Conservation (phyloP, 352 stramenopile genomes). For the Bremia lactucae region DNA sequence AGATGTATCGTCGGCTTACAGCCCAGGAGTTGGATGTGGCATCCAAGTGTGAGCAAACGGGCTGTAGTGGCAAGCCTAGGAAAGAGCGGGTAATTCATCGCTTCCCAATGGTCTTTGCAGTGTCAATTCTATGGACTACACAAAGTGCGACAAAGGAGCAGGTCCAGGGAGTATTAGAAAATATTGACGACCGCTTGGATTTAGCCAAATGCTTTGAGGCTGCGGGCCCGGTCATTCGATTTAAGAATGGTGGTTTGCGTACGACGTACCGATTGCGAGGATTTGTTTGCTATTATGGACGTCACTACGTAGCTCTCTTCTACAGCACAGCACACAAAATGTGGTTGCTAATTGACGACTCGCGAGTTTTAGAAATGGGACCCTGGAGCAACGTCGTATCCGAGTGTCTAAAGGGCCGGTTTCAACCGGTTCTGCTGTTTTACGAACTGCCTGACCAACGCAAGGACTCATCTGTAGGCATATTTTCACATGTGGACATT, state of each 20-base stretch:
- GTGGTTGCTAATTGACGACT: conserved; percentile 83
- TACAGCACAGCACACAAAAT: conserved; percentile 80
- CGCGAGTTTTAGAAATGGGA: conserved; percentile 62
- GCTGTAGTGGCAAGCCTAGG: conserved; percentile 45
- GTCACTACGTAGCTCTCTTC: conserved; percentile 76
- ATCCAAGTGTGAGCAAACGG: conserved; percentile 39
- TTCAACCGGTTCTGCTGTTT: conserved; percentile 75
- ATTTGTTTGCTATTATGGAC: conserved; percentile 81
- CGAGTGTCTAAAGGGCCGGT: conserved; percentile 71
- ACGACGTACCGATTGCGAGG: conserved; percentile 70
- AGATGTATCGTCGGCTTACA: conserved; percentile 54
- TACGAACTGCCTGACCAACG: conserved; percentile 76
- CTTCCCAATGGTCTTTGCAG: conserved; percentile 80
- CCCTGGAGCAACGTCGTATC: conserved; percentile 63
- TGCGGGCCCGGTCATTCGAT: conserved; percentile 48
- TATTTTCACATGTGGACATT: conserved; percentile 29
- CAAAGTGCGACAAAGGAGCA: conserved; percentile 65
- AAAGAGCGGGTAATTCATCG: conserved; percentile 77
- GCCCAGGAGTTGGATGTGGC: conserved; percentile 45
- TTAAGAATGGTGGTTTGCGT: conserved; percentile 57
- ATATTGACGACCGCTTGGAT: conserved; percentile 58
- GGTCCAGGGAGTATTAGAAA: conserved; percentile 49
- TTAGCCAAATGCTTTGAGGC: conserved; percentile 67
- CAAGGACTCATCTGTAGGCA: conserved; percentile 71
- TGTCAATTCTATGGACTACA: conserved; percentile 75